phyloP scores from a whole-genome alignment of 2,329 filamentous ascomycete species.

The Tolypocladium cylindrosporum region DNA sequence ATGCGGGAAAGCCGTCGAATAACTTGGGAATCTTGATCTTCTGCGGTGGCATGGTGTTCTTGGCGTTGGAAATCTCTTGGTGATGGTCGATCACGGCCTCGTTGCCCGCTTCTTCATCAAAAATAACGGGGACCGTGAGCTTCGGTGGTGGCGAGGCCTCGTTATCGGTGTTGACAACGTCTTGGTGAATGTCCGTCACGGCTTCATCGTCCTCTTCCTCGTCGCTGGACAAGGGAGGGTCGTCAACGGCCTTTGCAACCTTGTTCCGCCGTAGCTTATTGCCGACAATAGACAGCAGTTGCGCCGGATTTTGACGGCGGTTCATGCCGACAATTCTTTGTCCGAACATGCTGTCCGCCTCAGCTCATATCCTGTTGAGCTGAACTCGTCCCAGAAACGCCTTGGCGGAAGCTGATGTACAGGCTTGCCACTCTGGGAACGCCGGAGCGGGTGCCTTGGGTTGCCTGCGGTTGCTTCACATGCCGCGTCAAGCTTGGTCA shows the following conservation, averaged over 20 bases:
- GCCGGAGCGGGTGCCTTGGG: not conserved
- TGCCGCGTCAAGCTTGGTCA: not conserved
- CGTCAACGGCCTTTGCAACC: slow-evolving; percentile 7
- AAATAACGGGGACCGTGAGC: not conserved
- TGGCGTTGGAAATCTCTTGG: too few species aligned
- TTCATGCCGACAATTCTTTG: slow-evolving; percentile 12
- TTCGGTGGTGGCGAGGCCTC: not conserved
- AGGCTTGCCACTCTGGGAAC: not conserved
- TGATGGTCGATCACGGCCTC: not conserved
- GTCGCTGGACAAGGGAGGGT: slow-evolving; percentile 18
- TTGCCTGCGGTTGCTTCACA: not conserved
- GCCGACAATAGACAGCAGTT: slow-evolving; percentile 8
- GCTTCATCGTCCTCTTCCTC: slow-evolving; percentile 12
- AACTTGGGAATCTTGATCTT: not conserved
- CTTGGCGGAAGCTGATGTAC: not conserved
- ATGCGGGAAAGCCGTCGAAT: not conserved
- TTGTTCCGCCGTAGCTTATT: slow-evolving; percentile 3
- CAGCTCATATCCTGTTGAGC: not conserved
- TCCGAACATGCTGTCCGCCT: not conserved
- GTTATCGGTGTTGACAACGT: not conserved
- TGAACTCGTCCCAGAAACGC: not conserved
- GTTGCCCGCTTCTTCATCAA: not conserved
- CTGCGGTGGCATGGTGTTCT: not conserved
- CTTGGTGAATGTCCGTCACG: not conserved
- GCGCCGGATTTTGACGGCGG: slow-evolving; percentile 2